Base-by-base conservation (phyloP, 106 monocot species). In the Posidonia australis region DNA sequence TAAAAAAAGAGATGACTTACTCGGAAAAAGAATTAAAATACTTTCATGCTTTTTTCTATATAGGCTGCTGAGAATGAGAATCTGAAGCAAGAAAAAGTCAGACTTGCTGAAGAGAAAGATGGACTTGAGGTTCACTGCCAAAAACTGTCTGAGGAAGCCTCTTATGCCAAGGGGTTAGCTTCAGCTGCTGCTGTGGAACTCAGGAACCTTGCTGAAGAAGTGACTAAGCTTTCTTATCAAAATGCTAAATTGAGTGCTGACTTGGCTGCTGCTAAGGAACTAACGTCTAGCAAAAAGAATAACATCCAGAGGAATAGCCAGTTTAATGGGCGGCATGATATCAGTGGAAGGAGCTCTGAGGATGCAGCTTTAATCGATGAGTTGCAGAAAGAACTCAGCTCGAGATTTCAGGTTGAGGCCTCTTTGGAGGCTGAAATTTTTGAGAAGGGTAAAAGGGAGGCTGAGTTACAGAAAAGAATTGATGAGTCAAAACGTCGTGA, bases 141-240 rank as follows among this genome's bases (percentile, higher is more conserved):
- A 79, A 87, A 94, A 64, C 67, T 94, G 16, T 64, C 90, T 61
- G 94, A 98, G 58, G 98, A 98, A 81, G 83, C 98, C 60, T 83
- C 87, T 48, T 98, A 98, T 83, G 91, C 98, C 23, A 91, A 87
- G 66, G 98, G 88, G 79, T 79, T 98, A 67, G 96, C 96, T 58
- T 80, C 87, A 27, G 91, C 91, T 68, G 98, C 98, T 58, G 98
- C 98, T 28, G 78, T 83, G 76, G 91, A 98, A 72, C 85, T 98
- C 19, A 78, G 70, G 67, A 91, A 98, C 72, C 77, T 98, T 48
- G 91, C 98, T 43, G 98, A 98, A 81, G 98, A 98, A 73, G 91
- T 98, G 20, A 98, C 98, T 12, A 87, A 84, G 55, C 87, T 98
- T 72, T 85, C 91, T 44, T 91, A 80, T 56, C 78, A 91, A 66